Conservation (phyloP, 23 red algal species). For the Agarophyton chilense region DNA sequence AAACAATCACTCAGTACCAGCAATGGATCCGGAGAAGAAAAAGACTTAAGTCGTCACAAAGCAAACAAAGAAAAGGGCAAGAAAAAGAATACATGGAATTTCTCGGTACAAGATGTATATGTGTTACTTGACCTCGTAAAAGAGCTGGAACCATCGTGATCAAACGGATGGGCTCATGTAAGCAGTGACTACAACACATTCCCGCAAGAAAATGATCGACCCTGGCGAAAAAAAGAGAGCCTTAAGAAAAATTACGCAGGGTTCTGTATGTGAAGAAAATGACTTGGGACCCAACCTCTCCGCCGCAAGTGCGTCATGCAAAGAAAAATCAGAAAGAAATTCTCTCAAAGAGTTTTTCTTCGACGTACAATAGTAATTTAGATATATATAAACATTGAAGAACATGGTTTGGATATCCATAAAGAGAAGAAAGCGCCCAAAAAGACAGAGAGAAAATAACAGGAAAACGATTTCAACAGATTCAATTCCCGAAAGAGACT, state of each 20-base stretch:
- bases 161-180: background rate
- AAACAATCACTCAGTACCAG: too few relatives aligned
- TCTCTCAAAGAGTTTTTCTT: background rate
- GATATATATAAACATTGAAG: background rate
- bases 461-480: background rate
- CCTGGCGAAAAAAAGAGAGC: background rate
- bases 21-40: too few relatives aligned
- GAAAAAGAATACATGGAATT: background rate
- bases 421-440: too few relatives aligned
- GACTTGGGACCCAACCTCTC: background rate
- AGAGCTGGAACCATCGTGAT: conserved; percentile 12
- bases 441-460: too few relatives aligned
- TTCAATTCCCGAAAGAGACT: background rate
- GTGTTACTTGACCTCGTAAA: conserved; percentile 13
- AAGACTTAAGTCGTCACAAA: too few relatives aligned
- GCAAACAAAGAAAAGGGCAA: too few relatives aligned
- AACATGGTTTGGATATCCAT: background rate
- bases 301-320: background rate
- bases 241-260: conserved; percentile 1
- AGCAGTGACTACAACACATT: background rate
- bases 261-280: conserved; percentile 5
- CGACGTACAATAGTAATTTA: too few relatives aligned
- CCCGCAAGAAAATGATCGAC: background rate
- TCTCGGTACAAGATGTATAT: background rate
- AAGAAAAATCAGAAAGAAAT: background rate